A percentile compares a stretch with the other conserved stretches of the same genome.
phyloP scores from a whole-genome alignment of 805 yeast species.

The Metahyphopichia silvanorum region DNA sequence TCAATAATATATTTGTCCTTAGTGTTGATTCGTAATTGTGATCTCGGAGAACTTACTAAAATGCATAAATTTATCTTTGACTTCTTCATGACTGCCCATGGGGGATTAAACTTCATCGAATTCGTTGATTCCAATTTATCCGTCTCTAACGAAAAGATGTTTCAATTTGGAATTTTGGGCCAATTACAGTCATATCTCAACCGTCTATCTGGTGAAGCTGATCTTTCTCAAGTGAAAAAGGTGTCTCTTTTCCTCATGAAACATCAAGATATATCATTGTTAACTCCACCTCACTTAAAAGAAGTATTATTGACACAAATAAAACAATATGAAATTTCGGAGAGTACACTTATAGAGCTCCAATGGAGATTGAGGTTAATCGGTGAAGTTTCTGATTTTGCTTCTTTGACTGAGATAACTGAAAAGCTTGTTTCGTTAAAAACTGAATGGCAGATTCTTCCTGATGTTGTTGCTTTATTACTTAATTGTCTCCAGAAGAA shows the following conservation, averaged over 20 bases:
- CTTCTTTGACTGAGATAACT: slow-evolving; percentile 42
- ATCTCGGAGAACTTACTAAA: slow-evolving; percentile 44
- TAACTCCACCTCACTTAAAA: slow-evolving; percentile 28
- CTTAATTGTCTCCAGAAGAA: slow-evolving; percentile 14
- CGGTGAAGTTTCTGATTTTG: slow-evolving; percentile 6
- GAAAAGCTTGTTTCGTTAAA: too few species aligned
- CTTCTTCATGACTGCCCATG: slow-evolving; percentile 23
- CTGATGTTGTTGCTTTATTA: slow-evolving; percentile 32
- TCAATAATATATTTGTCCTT: slow-evolving; percentile 45
- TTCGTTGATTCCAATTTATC: slow-evolving; percentile 47
- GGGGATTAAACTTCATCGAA: slow-evolving; percentile 38
- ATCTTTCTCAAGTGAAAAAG: slow-evolving; percentile 17
- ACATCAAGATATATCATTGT: too few species aligned
- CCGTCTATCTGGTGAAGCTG: slow-evolving; percentile 10
- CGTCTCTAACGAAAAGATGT: slow-evolving; percentile 41
- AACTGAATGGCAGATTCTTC: too few species aligned
- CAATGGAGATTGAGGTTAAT: slow-evolving; percentile 47
- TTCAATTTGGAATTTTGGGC: slow-evolving; percentile 40
- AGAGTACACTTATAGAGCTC: slow-evolving; percentile 28
- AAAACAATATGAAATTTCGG: slow-evolving; percentile 3
- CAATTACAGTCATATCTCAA: slow-evolving; percentile 50
- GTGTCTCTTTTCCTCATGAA: slow-evolving; percentile 7
- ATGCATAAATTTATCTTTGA: slow-evolving; percentile 44
- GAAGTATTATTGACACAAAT: slow-evolving; percentile 9
- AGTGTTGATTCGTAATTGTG: slow-evolving; percentile 54